Evolutionary conservation across 352 stramenopile genomes (phyloP).

Genomic region (Thalassiosira livingstoniorum): DNA sequence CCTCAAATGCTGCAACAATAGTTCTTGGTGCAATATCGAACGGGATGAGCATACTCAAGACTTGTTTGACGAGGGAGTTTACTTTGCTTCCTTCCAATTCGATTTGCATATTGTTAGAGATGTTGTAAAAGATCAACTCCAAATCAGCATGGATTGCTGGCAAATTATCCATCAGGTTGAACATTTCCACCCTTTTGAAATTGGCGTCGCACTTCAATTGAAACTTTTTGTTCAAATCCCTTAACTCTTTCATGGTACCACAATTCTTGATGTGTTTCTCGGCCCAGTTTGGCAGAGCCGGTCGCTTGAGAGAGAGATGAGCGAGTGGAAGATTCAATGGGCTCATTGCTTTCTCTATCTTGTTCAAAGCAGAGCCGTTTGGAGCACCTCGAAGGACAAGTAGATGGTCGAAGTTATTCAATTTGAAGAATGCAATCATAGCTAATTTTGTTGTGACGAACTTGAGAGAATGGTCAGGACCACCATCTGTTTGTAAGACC

Average conservation of each 20-base stretch:
- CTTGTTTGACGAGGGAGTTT: too few species aligned
- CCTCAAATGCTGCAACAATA: too few species aligned
- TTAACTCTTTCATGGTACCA: constrained; percentile 24
- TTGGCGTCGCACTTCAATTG: too few species aligned
- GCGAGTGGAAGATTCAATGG: neutral
- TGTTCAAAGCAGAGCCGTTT: constrained; percentile 25
- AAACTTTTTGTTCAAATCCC: too few species aligned
- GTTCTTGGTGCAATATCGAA: too few species aligned
- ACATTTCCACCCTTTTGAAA: too few species aligned
- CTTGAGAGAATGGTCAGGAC: constrained; percentile 20
- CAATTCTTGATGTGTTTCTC: constrained; percentile 6
- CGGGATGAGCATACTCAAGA: too few species aligned
- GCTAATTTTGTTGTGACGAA: neutral
- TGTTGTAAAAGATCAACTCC: too few species aligned
- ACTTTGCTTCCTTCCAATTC: too few species aligned
- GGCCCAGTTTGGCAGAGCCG: constrained; percentile 2
- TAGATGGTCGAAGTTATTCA: constrained; percentile 23
- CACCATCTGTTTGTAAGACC: constrained; percentile 29
- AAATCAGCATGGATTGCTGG: too few species aligned
- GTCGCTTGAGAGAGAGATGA: constrained; percentile 4
- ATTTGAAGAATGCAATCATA: constrained; percentile 12
- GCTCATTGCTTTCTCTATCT: constrained; percentile 32
- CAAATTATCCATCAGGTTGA: too few species aligned
- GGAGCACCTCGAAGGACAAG: constrained; percentile 19
- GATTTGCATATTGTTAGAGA: too few species aligned